A percentile compares a stretch with the other conserved stretches of the same genome.
Conservation (phyloP, 352 stramenopile genomes). For the Aphanomyces astaci region DNA sequence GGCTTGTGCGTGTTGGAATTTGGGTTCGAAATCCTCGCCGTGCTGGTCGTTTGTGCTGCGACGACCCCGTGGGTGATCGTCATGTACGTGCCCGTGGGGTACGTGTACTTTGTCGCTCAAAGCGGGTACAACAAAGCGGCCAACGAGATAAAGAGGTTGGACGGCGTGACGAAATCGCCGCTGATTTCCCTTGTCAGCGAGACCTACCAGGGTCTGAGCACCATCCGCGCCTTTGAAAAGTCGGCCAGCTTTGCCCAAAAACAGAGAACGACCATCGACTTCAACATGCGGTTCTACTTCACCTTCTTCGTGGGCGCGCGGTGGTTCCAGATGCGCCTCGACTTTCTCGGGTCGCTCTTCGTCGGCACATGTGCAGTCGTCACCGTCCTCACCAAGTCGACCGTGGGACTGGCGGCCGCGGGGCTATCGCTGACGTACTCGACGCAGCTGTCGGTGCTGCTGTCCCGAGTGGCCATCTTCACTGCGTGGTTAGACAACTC, state of each 20-base stretch:
- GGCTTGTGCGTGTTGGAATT: not conserved
- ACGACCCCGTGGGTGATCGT: conserved; percentile 16
- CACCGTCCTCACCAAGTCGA: conserved; percentile 35
- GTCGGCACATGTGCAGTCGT: conserved; percentile 69
- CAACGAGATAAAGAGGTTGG: conserved; percentile 52
- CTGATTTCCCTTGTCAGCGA: conserved; percentile 91
- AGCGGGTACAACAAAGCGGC: conserved; percentile 52
- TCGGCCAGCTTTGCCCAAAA: conserved; percentile 18
- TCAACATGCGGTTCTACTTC: conserved; percentile 70
- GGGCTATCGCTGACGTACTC: conserved; percentile 10
- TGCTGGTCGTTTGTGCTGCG: not conserved
- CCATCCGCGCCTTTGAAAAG: conserved; percentile 54
- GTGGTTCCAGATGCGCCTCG: conserved; percentile 65
- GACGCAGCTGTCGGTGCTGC: not conserved
- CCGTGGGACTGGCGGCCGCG: conserved; percentile 35
- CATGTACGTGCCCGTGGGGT: not conserved
- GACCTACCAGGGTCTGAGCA: conserved; percentile 65
- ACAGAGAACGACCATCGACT: conserved; percentile 34
- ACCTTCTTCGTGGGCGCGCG: conserved; percentile 66
- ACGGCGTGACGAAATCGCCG: conserved; percentile 59
- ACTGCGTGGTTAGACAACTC: not conserved
- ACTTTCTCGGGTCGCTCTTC: conserved; percentile 33
- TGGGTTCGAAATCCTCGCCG: not conserved
- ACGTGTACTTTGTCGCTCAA: conserved; percentile 29
- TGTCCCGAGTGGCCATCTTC: not conserved